Conservation (phyloP, 2,329 filamentous ascomycete genomes). For the Alternaria infectoria region DNA sequence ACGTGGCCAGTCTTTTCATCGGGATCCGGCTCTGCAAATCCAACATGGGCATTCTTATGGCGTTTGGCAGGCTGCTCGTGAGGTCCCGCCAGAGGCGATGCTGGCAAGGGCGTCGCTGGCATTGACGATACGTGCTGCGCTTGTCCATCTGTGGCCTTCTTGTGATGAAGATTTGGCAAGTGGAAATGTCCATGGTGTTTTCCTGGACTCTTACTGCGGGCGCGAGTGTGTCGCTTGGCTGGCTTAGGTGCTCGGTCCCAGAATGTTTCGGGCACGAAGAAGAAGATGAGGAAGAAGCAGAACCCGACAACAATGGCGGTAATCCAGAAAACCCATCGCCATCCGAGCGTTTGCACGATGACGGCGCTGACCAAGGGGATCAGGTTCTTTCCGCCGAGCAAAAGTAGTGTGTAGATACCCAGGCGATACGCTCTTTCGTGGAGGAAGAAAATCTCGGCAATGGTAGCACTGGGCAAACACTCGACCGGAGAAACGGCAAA, state of each 20-base stretch:
- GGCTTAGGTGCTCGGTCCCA: conserved; percentile 82
- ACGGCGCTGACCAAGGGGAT: conserved; percentile 85
- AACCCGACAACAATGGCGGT: conserved; percentile 80
- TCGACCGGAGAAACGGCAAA: conserved; percentile 89
- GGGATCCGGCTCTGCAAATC: conserved; percentile 55
- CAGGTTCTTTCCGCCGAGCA: conserved; percentile 90
- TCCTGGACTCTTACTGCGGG: conserved; percentile 34
- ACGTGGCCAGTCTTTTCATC: conserved; percentile 1
- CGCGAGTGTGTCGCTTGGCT: conserved; percentile 45
- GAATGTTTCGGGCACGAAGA: conserved; percentile 94
- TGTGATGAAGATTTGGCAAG: conserved; percentile 27
- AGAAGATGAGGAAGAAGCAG: conserved; percentile 74
- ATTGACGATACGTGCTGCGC: conserved; percentile 1
- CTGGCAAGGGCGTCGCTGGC: conserved; percentile 5
- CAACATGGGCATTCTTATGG: conserved; percentile 51
- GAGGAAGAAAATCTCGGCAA: conserved; percentile 95
- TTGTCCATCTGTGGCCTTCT: conserved; percentile 19
- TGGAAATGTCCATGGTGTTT: conserved; percentile 36
- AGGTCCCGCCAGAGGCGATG: conserved; percentile 4
- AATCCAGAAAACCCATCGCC: conserved; percentile 94
- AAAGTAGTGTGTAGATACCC: conserved; percentile 87
- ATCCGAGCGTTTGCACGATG: conserved; percentile 77
- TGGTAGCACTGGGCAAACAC: conserved; percentile 89
- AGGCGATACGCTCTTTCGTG: conserved; percentile 93
- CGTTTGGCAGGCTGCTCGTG: conserved; percentile 13